Evolutionary conservation across 2,329 filamentous ascomycete species (phyloP), one percentile per base, ranked within the genome.

Genomic region (Neurospora sp.): DNA sequence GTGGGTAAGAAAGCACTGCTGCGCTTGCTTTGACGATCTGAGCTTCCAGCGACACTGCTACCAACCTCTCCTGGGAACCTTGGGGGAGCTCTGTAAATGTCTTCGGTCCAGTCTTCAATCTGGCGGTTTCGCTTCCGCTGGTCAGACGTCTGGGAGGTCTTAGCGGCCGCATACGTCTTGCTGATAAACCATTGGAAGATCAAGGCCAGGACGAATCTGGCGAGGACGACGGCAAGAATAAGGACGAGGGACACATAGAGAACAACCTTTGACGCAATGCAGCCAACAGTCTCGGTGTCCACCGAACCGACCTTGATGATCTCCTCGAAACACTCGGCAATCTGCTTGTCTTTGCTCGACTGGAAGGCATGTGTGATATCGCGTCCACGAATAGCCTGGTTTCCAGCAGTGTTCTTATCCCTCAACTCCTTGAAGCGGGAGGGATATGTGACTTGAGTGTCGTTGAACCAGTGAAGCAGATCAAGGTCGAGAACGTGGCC

Each of bases 31-130:
- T 83, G 85, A 68, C 91, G 87, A 73, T 95, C 93, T 15, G 86
- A 84, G 46, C 86, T 88, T 68, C 84, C 85, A 19, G 81, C 80
- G 71, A 89, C 86, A 67, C 87, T 90, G 76, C 88, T 91, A 71
- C 88, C 87, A 58, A 91, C 83, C 76, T 97, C 89, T 19, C 89
- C 96, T 3, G 90, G 87, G 73, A 97, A 85, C 74, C 93, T 91
- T 69, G 91, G 90, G 33, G 93, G 93, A 3, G 95, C 92, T 62
- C 93, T 91, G 80, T 99, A 98, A 76, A 99, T 99, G 77, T 99
- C 96, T 74, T 98, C 93, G 15, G 91, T 91, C 96, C 96, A 99
- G 76, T 97, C 95, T 80, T 99, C 96, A 74, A 99, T 99, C 81
- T 98, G 93, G 75, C 91, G 89, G 75, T 94, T 91, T 71, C 96